Base-by-base conservation (phyloP, 352 stramenopile genomes). In the Globisporangium iwayamae region DNA sequence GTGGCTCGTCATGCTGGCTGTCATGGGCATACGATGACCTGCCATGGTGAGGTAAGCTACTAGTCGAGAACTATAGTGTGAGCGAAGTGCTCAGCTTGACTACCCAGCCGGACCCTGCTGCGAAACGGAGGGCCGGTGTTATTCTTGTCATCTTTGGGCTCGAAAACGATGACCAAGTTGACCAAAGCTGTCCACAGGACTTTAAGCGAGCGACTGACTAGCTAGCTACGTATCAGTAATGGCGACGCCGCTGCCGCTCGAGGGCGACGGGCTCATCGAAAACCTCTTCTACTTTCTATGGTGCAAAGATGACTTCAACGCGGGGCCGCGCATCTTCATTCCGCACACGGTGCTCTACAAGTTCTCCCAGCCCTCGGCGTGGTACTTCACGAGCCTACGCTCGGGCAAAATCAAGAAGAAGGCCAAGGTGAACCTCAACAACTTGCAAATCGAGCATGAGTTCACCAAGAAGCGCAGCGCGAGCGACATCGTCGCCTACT, bases 301-400 rank as follows among this genome's bases (percentile, higher is more conserved):
- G 85, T 83, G 69, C 58, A 97, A 97, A 58, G 92, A 98, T 62
- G 90, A 98, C 68, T 85, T 98, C 60, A 89, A 83, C 32, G 83
- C 77, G 32, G 85, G 88, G 0, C 91, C 93, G 20, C 79, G 77
- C 32, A 82, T 99, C 28, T 94, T 88, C 71, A 70, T 98, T 36
- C 96, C 96, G 11, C 92, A 98, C 68, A 98, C 96, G 0, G 78
- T 98, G 16, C 71, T 98, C 30, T 99, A 96, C 76, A 92, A 94
- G 41, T 97, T 93, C 57, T 83, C 83, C 4, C 89, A 98, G 70
- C 91, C 96, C 36, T 71, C 93, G 11, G 81, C 85, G 52, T 99
- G 96, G 96, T 99, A 98, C 72, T 99, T 99, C 48, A 98, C 95
- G 7, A 90, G 79, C 61, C 76, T 82, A 28, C 83, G 80, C 56